Base-by-base conservation (phyloP, 2,329 filamentous ascomycete species). In the Lachnellula cervina region DNA sequence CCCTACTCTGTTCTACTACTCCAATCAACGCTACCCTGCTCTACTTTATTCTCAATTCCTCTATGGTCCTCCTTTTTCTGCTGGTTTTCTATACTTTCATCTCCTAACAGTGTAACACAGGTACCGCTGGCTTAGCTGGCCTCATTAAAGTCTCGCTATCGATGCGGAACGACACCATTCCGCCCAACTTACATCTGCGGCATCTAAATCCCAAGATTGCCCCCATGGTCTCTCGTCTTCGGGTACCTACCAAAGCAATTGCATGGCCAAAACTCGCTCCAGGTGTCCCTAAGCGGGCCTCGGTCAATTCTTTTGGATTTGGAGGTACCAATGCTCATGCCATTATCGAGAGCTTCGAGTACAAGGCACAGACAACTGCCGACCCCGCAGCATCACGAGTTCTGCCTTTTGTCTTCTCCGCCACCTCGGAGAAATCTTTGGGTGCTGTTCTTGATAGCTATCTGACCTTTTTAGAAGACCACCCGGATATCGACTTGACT, bases 101-200 rank as follows among this genome's bases (percentile, higher is more conserved):
- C n/a, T n/a, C n/a, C n/a, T n/a, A n/a, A n/a, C n/a, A n/a, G n/a
- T n/a, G n/a, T n/a, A n/a, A n/a, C n/a, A n/a, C n/a, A n/a, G n/a
- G n/a, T n/a, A n/a, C 32, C 3, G 48, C 64, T 2, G 70, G 69
- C 1, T 40, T 70, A 7, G 63, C 70, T 0, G 69, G 70, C 0
- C 21, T 80, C 3, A 69, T 80, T 11, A 80, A 80, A 54, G 66
- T 65, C 13, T 64, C 72, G 2, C 47, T 79, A 19, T 67, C 74
- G 38, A 6, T 67, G n/a, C 58, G 64, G 45, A 46, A 60, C 14
- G 59, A 57, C 37, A 49, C 58, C 6, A 65, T 67, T 43, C 65
- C 64, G 0, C 62, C 64, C 4, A 62, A 63, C 40, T 52, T 62
- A 1, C 50, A 49, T n/a, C 59, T 75, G 43, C 64, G 69, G 21